Evolutionary conservation across 192 early-diverging fungal species (phyloP).

Genomic region (Backusella mclennaniae): DNA sequence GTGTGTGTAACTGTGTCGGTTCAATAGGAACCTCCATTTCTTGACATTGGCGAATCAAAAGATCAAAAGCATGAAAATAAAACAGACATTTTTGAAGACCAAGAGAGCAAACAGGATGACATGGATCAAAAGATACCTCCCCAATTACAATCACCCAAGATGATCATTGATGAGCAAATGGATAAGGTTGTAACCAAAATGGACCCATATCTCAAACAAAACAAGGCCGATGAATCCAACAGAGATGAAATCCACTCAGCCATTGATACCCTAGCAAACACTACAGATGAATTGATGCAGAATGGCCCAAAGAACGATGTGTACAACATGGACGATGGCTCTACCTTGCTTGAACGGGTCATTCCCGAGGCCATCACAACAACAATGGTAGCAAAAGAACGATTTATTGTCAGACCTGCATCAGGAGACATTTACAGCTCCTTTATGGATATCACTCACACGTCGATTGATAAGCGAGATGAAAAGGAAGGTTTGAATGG

Average conservation of each 20-base stretch:
- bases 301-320: conserved; percentile 9
- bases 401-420: conserved; percentile 33
- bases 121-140: conserved; percentile 11
- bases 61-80: conserved; percentile 6
- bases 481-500: conserved; percentile 17
- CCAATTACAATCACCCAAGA: conserved; percentile 31
- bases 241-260: background rate
- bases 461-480: background rate
- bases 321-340: conserved; percentile 28
- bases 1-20: background rate
- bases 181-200: conserved; percentile 36
- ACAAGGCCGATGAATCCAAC: background rate
- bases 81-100: conserved; percentile 17
- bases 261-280: background rate
- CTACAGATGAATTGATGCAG: background rate
- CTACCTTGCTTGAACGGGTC: conserved; percentile 26
- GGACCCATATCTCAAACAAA: conserved; percentile 3
- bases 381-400: conserved; percentile 28
- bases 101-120: conserved; percentile 17
- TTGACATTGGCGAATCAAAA: conserved; percentile 36
- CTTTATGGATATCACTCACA: conserved; percentile 29
- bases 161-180: conserved; percentile 33
- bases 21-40: conserved; percentile 31
- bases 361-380: conserved; percentile 27
- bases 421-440: conserved; percentile 21